These are phyloP conservation scores for Passalora sequoiae DNA, from an alignment of 2,329 filamentous ascomycete species.

Conservation along the genomic window DNA sequence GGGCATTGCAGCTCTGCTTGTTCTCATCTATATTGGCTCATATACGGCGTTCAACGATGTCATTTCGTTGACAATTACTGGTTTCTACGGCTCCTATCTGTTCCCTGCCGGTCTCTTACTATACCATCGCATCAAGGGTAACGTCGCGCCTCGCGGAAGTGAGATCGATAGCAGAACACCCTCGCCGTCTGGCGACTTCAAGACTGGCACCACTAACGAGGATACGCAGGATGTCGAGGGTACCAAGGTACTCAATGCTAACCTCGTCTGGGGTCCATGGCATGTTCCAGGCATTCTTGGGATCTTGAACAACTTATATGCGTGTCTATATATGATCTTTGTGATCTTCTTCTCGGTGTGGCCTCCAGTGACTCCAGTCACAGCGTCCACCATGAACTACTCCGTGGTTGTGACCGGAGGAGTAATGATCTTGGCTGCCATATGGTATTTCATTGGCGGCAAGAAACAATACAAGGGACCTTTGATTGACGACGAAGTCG, in stretches of 20 bases:
- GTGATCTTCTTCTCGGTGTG: constrained; percentile 55
- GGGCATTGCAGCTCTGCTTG: constrained; percentile 46
- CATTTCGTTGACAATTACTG: constrained; percentile 41
- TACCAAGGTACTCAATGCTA: constrained; percentile 22
- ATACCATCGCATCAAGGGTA: constrained; percentile 38
- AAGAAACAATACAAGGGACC: constrained; percentile 38
- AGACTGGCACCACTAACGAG: not conserved
- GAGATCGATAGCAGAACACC: constrained; percentile 20
- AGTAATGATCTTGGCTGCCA: constrained; percentile 34
- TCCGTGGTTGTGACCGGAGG: constrained; percentile 37
- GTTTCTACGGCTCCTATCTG: constrained; percentile 43
- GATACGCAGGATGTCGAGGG: constrained; percentile 6
- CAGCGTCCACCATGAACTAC: constrained; percentile 41
- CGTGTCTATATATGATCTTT: constrained; percentile 50
- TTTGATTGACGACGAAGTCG: constrained; percentile 34
- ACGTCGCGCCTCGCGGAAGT: constrained; percentile 38
- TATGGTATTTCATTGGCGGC: constrained; percentile 36
- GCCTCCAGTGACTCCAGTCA: constrained; percentile 37
- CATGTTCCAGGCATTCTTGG: constrained; percentile 49
- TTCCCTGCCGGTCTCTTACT: constrained; percentile 39
- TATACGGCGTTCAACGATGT: constrained; percentile 44
- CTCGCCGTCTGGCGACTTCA: not conserved
- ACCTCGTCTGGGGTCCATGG: constrained; percentile 53
- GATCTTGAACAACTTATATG: constrained; percentile 51
- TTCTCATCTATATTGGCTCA: constrained; percentile 41